phyloP scores from a whole-genome alignment of 2,329 filamentous ascomycete genomes.

The Fusarium sp. region DNA sequence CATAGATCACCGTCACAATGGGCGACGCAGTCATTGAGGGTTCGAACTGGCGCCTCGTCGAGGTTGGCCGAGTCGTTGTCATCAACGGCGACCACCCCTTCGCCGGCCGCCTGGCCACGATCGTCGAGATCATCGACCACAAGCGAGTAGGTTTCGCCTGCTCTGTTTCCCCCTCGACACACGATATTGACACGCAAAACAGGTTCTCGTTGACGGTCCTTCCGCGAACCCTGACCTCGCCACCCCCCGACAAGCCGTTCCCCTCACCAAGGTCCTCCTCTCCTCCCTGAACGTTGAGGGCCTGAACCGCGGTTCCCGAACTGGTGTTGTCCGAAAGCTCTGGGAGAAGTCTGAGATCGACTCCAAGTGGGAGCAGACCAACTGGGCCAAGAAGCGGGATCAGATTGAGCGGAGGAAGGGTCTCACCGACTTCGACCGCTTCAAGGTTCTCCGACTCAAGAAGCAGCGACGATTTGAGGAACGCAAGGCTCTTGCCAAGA shows the following conservation, averaged over 20 bases:
- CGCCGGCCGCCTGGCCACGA: slow-evolving; percentile 89
- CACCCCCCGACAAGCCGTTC: slow-evolving; percentile 89
- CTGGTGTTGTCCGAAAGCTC: slow-evolving; percentile 84
- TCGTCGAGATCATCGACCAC: slow-evolving; percentile 99
- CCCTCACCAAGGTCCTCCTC: slow-evolving; percentile 88
- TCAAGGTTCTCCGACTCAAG: slow-evolving; percentile 99
- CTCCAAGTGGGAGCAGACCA: slow-evolving; percentile 90
- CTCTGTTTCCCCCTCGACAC: slow-evolving; percentile 14
- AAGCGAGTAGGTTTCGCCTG: slow-evolving; percentile 88
- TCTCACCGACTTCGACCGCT: slow-evolving; percentile 98
- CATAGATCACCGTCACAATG: slow-evolving; percentile 79
- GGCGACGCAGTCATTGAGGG: slow-evolving; percentile 86
- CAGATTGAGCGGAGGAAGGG: slow-evolving; percentile 89
- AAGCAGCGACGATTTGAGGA: slow-evolving; percentile 99
- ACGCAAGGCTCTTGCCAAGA: slow-evolving; percentile 95
- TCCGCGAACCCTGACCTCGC: slow-evolving; percentile 83
- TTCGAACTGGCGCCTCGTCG: slow-evolving; percentile 94
- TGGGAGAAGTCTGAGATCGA: slow-evolving; percentile 96
- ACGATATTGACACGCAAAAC: slow-evolving; percentile 49
- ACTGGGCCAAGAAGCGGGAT: slow-evolving; percentile 94
- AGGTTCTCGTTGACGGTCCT: slow-evolving; percentile 98
- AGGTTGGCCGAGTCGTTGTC: slow-evolving; percentile 97
- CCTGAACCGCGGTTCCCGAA: slow-evolving; percentile 88
- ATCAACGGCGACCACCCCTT: slow-evolving; percentile 85
- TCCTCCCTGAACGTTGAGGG: slow-evolving; percentile 90